Evolutionary conservation across 2,329 filamentous ascomycete genomes (phyloP).

Genomic region (Cladosporium sp.): DNA sequence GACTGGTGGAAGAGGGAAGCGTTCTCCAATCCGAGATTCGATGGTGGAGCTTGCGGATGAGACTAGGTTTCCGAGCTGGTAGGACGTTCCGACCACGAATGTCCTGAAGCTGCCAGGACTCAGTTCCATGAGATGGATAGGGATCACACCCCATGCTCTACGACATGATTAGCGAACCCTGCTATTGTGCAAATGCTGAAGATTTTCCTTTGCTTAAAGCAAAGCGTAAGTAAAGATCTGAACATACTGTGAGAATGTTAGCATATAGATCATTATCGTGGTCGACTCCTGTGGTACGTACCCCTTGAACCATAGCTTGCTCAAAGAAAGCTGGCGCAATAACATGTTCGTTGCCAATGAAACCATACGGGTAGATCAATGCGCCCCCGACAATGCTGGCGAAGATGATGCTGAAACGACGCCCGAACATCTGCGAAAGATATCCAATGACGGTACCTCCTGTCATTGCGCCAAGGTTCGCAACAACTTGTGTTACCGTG

Average conservation of each 20-base stretch:
- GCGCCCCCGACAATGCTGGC: slow-evolving; percentile 66
- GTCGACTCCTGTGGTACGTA: background rate
- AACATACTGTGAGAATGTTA: background rate
- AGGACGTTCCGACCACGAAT: slow-evolving; percentile 71
- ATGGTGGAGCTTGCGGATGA: slow-evolving; percentile 47
- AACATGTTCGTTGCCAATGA: slow-evolving; percentile 60
- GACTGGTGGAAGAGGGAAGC: slow-evolving; percentile 40
- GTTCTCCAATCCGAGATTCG: slow-evolving; percentile 44
- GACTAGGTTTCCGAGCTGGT: slow-evolving; percentile 76
- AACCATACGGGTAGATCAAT: slow-evolving; percentile 80
- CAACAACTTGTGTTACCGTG: slow-evolving; percentile 52
- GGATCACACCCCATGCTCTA: slow-evolving; percentile 42
- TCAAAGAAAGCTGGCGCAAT: slow-evolving; percentile 84
- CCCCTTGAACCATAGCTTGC: slow-evolving; percentile 50
- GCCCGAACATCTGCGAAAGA: slow-evolving; percentile 47
- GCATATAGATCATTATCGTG: slow-evolving; percentile 36
- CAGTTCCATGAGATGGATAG: slow-evolving; percentile 74
- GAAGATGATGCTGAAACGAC: slow-evolving; percentile 50
- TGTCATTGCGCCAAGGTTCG: slow-evolving; percentile 51
- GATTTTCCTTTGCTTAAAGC: too few relatives aligned
- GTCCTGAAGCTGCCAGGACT: slow-evolving; percentile 71
- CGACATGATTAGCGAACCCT: background rate
- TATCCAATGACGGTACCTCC: slow-evolving; percentile 51
- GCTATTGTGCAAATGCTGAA: too few relatives aligned
- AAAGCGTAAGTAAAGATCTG: background rate